A percentile compares a stretch with the other conserved stretches of the same genome.
Evolutionary conservation across 495 filamentous ascomycete species (phyloP).

Genomic region (Penicillium tannophilum): DNA sequence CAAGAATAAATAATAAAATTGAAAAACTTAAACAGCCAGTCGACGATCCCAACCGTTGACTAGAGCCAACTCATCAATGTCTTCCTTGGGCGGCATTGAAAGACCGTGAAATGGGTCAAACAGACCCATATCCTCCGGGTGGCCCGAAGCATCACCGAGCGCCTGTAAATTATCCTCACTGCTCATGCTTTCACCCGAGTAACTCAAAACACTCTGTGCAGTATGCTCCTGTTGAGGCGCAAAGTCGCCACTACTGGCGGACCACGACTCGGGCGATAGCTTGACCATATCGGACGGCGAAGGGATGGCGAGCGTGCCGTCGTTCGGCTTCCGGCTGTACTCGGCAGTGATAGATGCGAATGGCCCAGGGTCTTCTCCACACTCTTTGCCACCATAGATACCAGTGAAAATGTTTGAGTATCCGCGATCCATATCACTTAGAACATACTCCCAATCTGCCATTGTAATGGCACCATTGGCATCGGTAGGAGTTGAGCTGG

Average conservation of each 20-base stretch:
- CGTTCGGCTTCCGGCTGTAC: constrained; percentile 34
- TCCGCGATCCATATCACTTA: constrained; percentile 75
- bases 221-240: constrained; percentile 36
- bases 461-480: constrained; percentile 49
- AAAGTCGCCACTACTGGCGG: constrained; percentile 43
- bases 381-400: constrained; percentile 73
- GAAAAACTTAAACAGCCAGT: constrained; percentile 35
- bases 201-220: constrained; percentile 70
- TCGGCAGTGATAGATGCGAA: constrained; percentile 47
- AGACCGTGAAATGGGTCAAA: constrained; percentile 51
- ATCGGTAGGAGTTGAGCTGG: constrained; percentile 37
- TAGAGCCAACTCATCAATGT: constrained; percentile 38
- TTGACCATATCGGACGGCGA: constrained; percentile 35
- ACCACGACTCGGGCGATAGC: constrained; percentile 46
- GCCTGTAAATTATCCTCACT: constrained; percentile 39
- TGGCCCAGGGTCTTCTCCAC: constrained; percentile 48
- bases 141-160: constrained; percentile 25
- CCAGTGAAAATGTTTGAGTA: constrained; percentile 80
- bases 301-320: constrained; percentile 19
- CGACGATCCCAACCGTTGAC: constrained; percentile 42
- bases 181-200: constrained; percentile 75
- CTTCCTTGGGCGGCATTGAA: constrained; percentile 45
- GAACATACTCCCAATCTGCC: constrained; percentile 77
- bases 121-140: constrained; percentile 32
- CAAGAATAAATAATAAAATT: neutral